Percentiles rank a stretch among this genome's conserved stretches.
phyloP scores from a whole-genome alignment of 2,329 filamentous ascomycete genomes.

The Botrytis pseudocinerea region DNA sequence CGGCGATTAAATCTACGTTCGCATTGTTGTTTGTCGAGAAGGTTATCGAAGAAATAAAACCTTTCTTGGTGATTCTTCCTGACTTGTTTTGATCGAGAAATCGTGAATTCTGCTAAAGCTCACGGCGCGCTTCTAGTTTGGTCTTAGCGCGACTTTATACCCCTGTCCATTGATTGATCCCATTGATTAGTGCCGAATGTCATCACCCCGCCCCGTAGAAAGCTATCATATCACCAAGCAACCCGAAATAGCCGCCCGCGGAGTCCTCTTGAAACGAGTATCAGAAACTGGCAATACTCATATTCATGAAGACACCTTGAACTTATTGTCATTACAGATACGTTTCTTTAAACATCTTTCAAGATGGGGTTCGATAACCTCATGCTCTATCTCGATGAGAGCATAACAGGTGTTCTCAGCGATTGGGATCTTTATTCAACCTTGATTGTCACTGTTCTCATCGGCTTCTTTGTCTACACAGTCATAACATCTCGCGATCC shows the following conservation, averaged over 20 bases:
- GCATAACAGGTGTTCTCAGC: constrained; percentile 66
- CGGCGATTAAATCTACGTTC: constrained; percentile 26
- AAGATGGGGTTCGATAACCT: constrained; percentile 49
- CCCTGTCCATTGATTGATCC: constrained; percentile 3
- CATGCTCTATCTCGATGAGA: constrained; percentile 69
- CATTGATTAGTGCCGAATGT: constrained; percentile 10
- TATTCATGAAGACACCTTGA: constrained; percentile 11
- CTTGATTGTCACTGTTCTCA: constrained; percentile 64
- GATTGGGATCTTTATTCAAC: constrained; percentile 86
- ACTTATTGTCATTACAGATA: not conserved
- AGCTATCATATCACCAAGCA: constrained; percentile 7
- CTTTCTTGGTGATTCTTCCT: constrained; percentile 23
- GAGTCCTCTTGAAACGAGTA: constrained; percentile 1
- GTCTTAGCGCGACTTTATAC: not conserved
- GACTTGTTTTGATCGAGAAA: constrained; percentile 24
- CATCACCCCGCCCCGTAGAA: constrained; percentile 7
- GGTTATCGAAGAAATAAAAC: constrained; percentile 17
- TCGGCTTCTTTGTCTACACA: constrained; percentile 68
- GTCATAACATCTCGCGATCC: constrained; percentile 74
- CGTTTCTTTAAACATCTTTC: constrained; percentile 7
- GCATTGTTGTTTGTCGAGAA: constrained; percentile 31
- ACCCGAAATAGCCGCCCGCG: not conserved
- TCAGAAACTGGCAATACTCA: not conserved
- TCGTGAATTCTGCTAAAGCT: constrained; percentile 16
- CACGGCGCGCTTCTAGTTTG: constrained; percentile 3